These are phyloP conservation scores for Spergularia azorica DNA, from an alignment of 179 eudicot genomes.

Conservation along the genomic window DNA sequence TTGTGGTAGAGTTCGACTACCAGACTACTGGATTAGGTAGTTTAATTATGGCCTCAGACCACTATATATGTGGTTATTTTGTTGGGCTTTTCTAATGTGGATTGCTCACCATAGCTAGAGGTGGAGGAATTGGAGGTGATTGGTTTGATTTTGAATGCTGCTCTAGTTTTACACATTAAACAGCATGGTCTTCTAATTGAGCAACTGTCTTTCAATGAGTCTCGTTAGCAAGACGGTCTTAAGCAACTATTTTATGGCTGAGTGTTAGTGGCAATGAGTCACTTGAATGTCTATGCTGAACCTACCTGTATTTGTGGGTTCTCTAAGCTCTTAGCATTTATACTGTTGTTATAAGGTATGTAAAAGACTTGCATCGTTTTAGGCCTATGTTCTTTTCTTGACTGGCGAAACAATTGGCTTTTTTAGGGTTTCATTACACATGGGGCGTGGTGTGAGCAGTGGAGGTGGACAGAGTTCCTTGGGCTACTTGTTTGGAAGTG, in stretches of 20 bases:
- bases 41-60: too few species aligned
- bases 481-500: conserved; percentile 68
- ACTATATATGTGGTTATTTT: too few species aligned
- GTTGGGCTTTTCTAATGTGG: too few species aligned
- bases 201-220: background rate
- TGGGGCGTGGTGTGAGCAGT: conserved; percentile 79
- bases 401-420: conserved; percentile 3
- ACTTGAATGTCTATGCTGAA: background rate
- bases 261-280: background rate
- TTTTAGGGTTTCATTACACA: conserved; percentile 22
- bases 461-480: conserved; percentile 79
- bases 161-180: background rate
- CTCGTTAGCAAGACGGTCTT: background rate
- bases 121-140: too few species aligned
- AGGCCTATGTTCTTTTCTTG: background rate
- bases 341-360: background rate
- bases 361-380: background rate
- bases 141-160: background rate
- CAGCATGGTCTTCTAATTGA: background rate
- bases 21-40: too few species aligned
- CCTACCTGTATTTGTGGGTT: background rate
- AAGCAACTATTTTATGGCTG: background rate
- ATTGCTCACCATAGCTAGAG: too few species aligned
- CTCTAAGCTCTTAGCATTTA: background rate
- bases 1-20: too few species aligned